Evolutionary conservation across 148 eudicot species (phyloP).

Genomic region (Dysphania ambrosioides): DNA sequence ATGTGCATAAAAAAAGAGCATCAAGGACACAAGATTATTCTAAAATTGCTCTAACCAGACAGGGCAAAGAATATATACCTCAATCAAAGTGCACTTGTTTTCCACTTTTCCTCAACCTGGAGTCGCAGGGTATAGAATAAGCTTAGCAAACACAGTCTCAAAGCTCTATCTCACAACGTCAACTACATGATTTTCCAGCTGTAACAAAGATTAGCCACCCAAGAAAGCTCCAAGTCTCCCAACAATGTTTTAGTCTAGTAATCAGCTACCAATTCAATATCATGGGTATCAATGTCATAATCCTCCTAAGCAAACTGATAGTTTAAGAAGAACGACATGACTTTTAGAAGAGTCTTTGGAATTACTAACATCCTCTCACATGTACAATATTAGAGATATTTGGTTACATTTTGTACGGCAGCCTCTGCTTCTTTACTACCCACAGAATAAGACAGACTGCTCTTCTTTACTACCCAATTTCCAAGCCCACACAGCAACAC

Average conservation of each 20-base stretch:
- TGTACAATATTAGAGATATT: neutral
- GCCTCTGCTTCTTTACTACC: neutral
- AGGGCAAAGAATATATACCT: neutral
- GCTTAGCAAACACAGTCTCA: neutral
- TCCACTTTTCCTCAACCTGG: neutral
- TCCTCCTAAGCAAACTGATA: neutral
- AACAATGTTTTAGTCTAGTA: neutral
- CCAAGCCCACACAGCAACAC: no score
- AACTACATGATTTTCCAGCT: neutral
- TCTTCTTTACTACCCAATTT: neutral
- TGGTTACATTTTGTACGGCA: neutral
- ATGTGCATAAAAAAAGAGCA: neutral
- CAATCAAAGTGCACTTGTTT: no score
- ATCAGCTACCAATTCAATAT: no score
- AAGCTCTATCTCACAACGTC: neutral
- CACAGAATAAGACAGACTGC: neutral
- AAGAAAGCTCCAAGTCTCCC: neutral
- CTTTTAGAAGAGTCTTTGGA: neutral
- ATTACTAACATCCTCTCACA: neutral
- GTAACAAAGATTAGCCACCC: neutral
- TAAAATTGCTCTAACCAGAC: neutral
- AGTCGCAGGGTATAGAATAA: neutral
- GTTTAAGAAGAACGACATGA: neutral
- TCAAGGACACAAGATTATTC: no score
- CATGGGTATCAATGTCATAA: neutral